Evolutionary conservation across 257 asterid genomes (phyloP), one percentile per base, ranked within the genome.

Genomic region (Craterostigma plantagineum): DNA sequence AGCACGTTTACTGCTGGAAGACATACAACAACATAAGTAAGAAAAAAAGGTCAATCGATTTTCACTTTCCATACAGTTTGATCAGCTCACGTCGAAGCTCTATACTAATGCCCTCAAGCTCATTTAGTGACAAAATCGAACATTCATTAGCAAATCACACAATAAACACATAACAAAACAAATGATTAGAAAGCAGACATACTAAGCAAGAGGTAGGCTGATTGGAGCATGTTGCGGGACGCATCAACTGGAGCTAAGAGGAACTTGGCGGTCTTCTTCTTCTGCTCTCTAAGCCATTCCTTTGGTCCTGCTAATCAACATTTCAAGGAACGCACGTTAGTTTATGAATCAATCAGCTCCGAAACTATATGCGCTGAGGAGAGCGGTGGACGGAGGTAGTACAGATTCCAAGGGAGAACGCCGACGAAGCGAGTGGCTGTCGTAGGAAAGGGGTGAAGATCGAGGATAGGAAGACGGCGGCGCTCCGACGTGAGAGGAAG

Each of bases 281-380:
- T 85, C 49, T 85, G 96, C 64, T 81, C 96, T 66, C 60, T 66
- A 50, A 77, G 77, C 96, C 93, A 85, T 18, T 77, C 85, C 75
- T 78, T 87, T 4, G 95, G 95, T 78, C 97, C 97, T 71, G 97
- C 95, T 87, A 81, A 61, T 53, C 59, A n/a, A 57, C 47, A 49
- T 23, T 16, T 11, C 16, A 12, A 33, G 38, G 33, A 17, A 13
- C 17, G 39, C 43, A 44, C 12, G 11, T 27, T 1, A 12, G 9
- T 35, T n/a, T 8, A 17, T 10, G 33, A 43, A 16, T 41, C 14
- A 43, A 30, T 11, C 33, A 46, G 34, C 8, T 12, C 10, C 13
- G 1, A 11, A 14, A 41, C 11, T 18, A 50, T 16, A 14, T 11
- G 39, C n/a, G 27, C n/a, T 4, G 7, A 14, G 38, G 42, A 9